These are phyloP conservation scores for Lentinula boryana DNA, from an alignment of 768 basidiomycete species.

Conservation along the genomic window DNA sequence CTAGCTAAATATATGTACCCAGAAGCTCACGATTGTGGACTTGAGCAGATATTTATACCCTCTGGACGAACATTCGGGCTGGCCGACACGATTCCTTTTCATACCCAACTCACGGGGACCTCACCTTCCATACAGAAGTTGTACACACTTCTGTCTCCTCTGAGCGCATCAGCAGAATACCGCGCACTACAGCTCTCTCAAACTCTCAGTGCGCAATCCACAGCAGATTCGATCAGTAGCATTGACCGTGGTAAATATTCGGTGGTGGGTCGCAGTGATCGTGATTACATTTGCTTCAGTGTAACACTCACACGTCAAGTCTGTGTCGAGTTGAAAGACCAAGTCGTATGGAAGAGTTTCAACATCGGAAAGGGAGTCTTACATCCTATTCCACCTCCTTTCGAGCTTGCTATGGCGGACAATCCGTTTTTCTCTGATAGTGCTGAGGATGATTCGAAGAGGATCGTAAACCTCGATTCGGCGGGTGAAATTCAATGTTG, in stretches of 20 bases:
- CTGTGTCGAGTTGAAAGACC: not conserved
- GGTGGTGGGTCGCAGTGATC: not conserved
- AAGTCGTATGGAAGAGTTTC: not conserved
- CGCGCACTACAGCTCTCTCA: not conserved
- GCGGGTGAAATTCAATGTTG: not conserved
- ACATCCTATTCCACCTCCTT: not conserved
- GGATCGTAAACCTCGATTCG: not conserved
- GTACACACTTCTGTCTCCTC: conserved; percentile 2
- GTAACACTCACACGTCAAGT: not conserved
- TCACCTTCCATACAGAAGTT: conserved; percentile 40
- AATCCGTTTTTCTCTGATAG: not conserved
- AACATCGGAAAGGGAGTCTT: not conserved
- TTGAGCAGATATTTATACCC: conserved; percentile 55
- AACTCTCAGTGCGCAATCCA: not conserved
- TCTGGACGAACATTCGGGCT: conserved; percentile 47
- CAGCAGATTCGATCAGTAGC: not conserved
- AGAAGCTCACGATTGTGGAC: not conserved
- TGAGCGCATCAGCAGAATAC: not conserved
- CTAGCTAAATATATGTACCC: too few relatives aligned
- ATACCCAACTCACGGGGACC: conserved; percentile 53
- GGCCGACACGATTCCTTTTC: conserved; percentile 55
- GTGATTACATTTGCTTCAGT: not conserved
- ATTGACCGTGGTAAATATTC: not conserved
- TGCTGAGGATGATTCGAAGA: not conserved
- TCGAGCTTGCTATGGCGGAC: not conserved